phyloP scores from a whole-genome alignment of 805 yeast species.

The Saturnispora mendoncae region DNA sequence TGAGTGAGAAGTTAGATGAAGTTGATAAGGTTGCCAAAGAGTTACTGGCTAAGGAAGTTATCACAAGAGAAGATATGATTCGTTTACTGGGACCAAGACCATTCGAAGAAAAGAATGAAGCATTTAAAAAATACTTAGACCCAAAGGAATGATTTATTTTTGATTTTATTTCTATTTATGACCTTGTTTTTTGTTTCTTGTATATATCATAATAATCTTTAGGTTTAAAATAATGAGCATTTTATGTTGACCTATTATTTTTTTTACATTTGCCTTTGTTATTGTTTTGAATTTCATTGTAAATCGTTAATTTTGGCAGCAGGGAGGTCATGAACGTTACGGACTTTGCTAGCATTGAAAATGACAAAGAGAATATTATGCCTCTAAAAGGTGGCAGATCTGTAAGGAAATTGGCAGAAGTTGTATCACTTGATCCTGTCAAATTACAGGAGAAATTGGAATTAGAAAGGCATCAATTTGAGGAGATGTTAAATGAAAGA shows the following conservation, averaged over 20 bases:
- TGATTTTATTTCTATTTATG: not conserved
- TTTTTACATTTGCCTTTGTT: not conserved
- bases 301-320: not conserved
- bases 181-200: not conserved
- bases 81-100: slow-evolving; percentile 84
- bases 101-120: slow-evolving; percentile 83
- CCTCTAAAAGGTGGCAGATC: slow-evolving; percentile 65
- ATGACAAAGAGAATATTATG: slow-evolving; percentile 68
- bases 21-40: slow-evolving; percentile 85
- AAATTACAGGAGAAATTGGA: slow-evolving; percentile 11
- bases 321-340: slow-evolving; percentile 15
- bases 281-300: slow-evolving; percentile 1
- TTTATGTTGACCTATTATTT: no score
- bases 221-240: not conserved
- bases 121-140: slow-evolving; percentile 62
- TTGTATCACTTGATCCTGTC: slow-evolving; percentile 28
- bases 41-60: slow-evolving; percentile 74
- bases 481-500: slow-evolving; percentile 34
- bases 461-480: slow-evolving; percentile 39
- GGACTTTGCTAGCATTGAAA: slow-evolving; percentile 35
- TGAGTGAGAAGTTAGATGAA: slow-evolving; percentile 61
- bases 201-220: no score
- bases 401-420: slow-evolving; percentile 43
- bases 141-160: slow-evolving; percentile 13
- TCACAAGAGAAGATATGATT: slow-evolving; percentile 92